phyloP scores from a whole-genome alignment of 495 filamentous ascomycete genomes.

The Podospora comata region DNA sequence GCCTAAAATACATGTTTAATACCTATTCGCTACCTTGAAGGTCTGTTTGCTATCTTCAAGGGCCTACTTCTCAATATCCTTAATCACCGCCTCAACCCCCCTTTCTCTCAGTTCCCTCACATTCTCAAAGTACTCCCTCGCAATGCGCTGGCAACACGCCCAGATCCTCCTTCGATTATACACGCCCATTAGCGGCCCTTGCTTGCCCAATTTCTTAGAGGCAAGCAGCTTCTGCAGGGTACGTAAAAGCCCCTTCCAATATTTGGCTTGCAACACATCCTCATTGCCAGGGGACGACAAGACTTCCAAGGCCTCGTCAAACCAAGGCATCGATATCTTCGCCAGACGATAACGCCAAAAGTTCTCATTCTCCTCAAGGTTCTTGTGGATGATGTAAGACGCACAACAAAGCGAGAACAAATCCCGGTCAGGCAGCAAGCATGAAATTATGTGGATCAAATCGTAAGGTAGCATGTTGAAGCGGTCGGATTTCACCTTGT shows the following conservation, averaged over 20 bases:
- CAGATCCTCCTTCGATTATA: slow-evolving; percentile 9
- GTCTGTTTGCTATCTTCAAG: too few relatives aligned
- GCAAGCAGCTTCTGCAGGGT: not conserved
- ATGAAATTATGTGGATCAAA: not conserved
- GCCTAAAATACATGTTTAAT: too few relatives aligned
- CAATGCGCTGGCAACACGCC: slow-evolving; percentile 1
- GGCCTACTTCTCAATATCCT: not conserved
- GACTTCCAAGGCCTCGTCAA: not conserved
- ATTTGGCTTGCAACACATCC: not conserved
- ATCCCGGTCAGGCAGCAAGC: not conserved
- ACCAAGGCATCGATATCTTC: slow-evolving; percentile 9
- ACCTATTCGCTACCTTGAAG: too few relatives aligned
- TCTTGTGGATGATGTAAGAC: not conserved
- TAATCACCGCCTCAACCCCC: not conserved
- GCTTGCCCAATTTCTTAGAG: not conserved
- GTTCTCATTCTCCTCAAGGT: not conserved
- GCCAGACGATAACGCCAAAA: slow-evolving; percentile 10
- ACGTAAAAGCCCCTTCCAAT: slow-evolving; percentile 2
- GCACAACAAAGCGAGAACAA: not conserved
- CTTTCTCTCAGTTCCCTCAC: not conserved
- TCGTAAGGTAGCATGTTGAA: slow-evolving; percentile 3
- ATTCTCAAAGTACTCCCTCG: slow-evolving; percentile 2
- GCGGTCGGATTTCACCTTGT: not conserved
- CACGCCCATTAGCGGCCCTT: not conserved
- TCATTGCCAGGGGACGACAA: not conserved